These are phyloP conservation scores for Kwoniella newhampshirensis DNA, from an alignment of 768 basidiomycete genomes.

Conservation along the genomic window DNA sequence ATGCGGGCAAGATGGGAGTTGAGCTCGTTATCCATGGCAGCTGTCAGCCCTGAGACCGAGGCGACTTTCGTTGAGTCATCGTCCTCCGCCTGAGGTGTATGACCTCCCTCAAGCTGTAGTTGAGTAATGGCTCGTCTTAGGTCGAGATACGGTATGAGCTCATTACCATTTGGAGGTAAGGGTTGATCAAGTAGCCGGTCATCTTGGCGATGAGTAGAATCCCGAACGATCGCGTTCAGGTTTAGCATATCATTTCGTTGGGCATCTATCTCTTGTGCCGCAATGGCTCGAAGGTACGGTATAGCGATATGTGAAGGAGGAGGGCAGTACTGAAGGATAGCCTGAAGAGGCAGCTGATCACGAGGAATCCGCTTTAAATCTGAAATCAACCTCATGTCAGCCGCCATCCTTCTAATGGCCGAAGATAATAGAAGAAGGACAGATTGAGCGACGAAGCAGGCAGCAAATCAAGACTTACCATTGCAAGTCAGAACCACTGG, in stretches of 20 bases:
- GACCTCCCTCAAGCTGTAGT: slow-evolving; percentile 60
- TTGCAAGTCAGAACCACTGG: slow-evolving; percentile 95
- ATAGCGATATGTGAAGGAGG: slow-evolving; percentile 61
- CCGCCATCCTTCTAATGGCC: not conserved
- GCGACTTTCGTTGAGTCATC: too few species aligned
- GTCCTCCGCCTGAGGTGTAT: too few species aligned
- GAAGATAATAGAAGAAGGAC: slow-evolving; percentile 9
- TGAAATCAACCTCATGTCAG: not conserved
- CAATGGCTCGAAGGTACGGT: slow-evolving; percentile 69
- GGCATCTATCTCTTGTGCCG: slow-evolving; percentile 54
- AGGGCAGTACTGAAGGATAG: slow-evolving; percentile 65
- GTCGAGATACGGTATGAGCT: slow-evolving; percentile 57
- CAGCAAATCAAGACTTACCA: slow-evolving; percentile 62
- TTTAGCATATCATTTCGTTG: not conserved
- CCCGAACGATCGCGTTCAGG: not conserved
- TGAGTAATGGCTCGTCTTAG: slow-evolving; percentile 66
- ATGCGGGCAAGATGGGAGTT: too few species aligned
- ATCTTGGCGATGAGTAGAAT: slow-evolving; percentile 5
- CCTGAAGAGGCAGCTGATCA: slow-evolving; percentile 73
- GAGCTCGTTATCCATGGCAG: too few species aligned
- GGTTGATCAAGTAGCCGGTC: slow-evolving; percentile 53
- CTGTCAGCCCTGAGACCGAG: too few species aligned
- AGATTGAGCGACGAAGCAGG: too few species aligned
- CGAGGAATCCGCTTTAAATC: slow-evolving; percentile 62
- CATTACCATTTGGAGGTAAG: slow-evolving; percentile 52